phyloP scores from a whole-genome alignment of 2,329 filamentous ascomycete genomes.

The Fusarium sp. region DNA sequence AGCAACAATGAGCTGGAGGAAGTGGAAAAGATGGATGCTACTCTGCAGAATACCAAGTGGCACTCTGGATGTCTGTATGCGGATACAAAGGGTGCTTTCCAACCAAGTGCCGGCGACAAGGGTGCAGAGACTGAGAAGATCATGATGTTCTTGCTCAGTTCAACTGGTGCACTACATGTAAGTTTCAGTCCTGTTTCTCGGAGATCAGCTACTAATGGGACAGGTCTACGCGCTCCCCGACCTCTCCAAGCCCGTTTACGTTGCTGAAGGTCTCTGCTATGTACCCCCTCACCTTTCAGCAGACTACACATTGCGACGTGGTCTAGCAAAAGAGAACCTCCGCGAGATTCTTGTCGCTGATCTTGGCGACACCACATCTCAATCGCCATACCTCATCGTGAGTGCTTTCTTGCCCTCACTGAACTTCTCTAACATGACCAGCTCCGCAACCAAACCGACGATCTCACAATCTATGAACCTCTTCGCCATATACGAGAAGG shows the following conservation, averaged over 20 bases:
- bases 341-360: conserved; percentile 86
- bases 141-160: conserved; percentile 80
- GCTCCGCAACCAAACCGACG: conserved; percentile 82
- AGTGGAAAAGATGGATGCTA: conserved; percentile 70
- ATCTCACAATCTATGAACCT: conserved; percentile 88
- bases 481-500: conserved; percentile 62
- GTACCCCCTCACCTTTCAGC: conserved; percentile 79
- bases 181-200: conserved; percentile 47
- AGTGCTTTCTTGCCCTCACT: conserved; percentile 45
- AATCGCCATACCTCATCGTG: conserved; percentile 84
- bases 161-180: conserved; percentile 79
- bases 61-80: conserved; percentile 84
- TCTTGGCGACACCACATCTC: conserved; percentile 78
- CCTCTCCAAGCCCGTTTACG: conserved; percentile 75
- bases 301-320: conserved; percentile 75
- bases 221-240: conserved; percentile 83
- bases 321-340: conserved; percentile 76
- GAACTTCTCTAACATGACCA: conserved; percentile 47
- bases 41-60: conserved; percentile 75
- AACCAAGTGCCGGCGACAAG: conserved; percentile 53
- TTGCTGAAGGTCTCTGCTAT: conserved; percentile 80
- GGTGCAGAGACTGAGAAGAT: conserved; percentile 58
- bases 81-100: conserved; percentile 69
- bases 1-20: conserved; percentile 85
- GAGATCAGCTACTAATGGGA: background rate